Evolutionary conservation across 352 stramenopile species (phyloP), one percentile per base, ranked within the genome.

Genomic region (Pythium grandisporangium): DNA sequence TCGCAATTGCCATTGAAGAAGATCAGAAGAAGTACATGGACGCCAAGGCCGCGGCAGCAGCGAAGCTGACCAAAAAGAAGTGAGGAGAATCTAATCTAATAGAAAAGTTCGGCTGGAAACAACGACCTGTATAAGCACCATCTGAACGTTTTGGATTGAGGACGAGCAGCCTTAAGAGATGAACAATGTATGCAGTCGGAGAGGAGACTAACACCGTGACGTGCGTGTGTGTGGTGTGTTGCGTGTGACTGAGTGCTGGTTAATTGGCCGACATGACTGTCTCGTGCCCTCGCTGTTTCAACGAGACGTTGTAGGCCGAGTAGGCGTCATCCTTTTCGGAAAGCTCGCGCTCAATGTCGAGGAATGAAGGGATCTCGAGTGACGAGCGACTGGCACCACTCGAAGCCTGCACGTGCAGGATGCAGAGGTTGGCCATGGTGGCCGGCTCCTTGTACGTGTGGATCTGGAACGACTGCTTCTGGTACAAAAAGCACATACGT

Each of bases 401-500:
- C 12, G 76, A 82, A 20, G 76, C 78, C 49, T 92, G 78, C 19
- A 92, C 64, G 27, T 92, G 78, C 37, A 88, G 53, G 35, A 92
- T 74, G 38, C 68, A 60, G 8, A 86, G 70, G 0, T 66, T 69
- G 2, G 65, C 71, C 48, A 92, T 60, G 5, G 65, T 49, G 5
- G 53, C 51, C 20, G 78, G 78, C 42, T 89, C 78, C 51, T 92
- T 92, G 64, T 92, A 92, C 22, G 87, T 59, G 53, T 92, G 78
- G 32, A 92, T 80, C 55, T 92, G 76, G 55, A 89, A 86, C 30
- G 78, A 92, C 55, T 89, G 78, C 55, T 89, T 89, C 51, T 84
- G 60, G 59, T 88, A 86, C 37, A 92, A 38, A 27, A 92, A 92
- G 52, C 78, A 92, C 53, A 89, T 87, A 34, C 78, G 78, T 51